Evolutionary conservation across 2,329 filamentous ascomycete genomes (phyloP), one percentile per base, ranked within the genome.

Genomic region (Alternaria sp.): DNA sequence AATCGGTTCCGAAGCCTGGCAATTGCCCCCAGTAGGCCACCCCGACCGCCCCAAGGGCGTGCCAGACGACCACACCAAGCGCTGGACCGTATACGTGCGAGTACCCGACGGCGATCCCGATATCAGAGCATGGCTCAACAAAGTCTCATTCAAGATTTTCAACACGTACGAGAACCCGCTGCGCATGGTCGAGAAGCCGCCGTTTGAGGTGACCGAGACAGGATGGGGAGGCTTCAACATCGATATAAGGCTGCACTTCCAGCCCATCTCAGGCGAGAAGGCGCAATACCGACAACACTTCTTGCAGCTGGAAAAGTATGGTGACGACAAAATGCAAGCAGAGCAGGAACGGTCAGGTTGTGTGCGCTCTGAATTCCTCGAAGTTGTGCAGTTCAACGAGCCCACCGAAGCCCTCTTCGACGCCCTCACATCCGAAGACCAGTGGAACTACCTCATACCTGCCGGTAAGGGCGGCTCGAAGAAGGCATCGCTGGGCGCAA

Each of bases 221-320:
- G 95, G 95, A 50, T 99, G 96, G 92, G 95, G 95, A 73, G 95
- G 97, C 81, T 99, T 99, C 82, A 93, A 95, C 78, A 96, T 99
- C 73, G 92, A 94, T 65, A 91, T 99, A 76, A 93, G 97, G 76
- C 86, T 99, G 45, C 97, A 97, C 83, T 99, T 97, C 80, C 89
- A 92, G 57, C 89, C 91, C 57, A 92, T 96, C 76, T 91, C 90
- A 38, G 89, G 88, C 71, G 95, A 99, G 83, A 99, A 99, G 80
- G 92, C 94, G 5, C 92, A 97, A 80, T 96, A 94, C n/a, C 82
- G 97, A 2, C 97, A 95, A 83, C 95, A 98, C 80, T 93, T 93
- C 74, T 83, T 99, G 59, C 92, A 94, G 54, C 85, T 99, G 11
- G 94, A 97, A 75, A 92, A 94, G 3, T 99, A 94, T 78, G 93